Evolutionary conservation across 192 early-diverging fungal genomes (phyloP), one percentile per base, ranked within the genome.

Genomic region (Linnemannia exigua): DNA sequence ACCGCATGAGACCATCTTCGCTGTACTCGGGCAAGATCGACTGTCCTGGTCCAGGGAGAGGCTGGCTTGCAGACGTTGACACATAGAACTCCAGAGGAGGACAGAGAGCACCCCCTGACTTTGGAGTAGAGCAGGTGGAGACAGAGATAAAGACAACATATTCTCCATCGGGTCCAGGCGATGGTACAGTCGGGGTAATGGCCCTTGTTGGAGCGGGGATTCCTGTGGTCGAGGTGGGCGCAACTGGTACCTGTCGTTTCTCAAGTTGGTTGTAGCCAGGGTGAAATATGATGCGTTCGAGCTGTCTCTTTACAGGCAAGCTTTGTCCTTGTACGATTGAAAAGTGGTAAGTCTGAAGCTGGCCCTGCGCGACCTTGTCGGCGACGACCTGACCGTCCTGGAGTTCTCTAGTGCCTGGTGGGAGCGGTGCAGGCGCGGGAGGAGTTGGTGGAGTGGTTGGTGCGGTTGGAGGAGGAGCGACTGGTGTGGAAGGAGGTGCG

Each of bases 261-360:
- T 54, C 33, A n/a, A 77, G 48, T 28, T 36, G 31, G 51, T 70
- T 50, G 17, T 41, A 17, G 19, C 70, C 46, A 28, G 77, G 74
- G 47, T 86, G 77, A 51, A 79, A 86, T 5, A 86, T 79, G 63
- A 86, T 72, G 2, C 67, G 84, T 50, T 86, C 78, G 15, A 86
- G 75, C 38, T 86, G 84, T 61, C 84, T 51, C 19, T 75, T 54
- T 2, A 80, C 84, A 36, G 84, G 79, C 19, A 86, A 58, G n/a
- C 75, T 73, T 44, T 70, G 50, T 36, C 76, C 41, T 37, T 77
- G 84, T 22, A 41, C 61, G 33, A 86, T 71, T 50, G 84, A 66
- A 77, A 80, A 86, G 52, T 86, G 84, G 25, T 86, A 86, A 2
- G 84, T 86, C 70, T 86, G 84, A 22, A 86, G 70, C 33, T 86